Evolutionary conservation across 441 rosid genomes (phyloP).

Genomic region (Pelargonium hybrid): DNA sequence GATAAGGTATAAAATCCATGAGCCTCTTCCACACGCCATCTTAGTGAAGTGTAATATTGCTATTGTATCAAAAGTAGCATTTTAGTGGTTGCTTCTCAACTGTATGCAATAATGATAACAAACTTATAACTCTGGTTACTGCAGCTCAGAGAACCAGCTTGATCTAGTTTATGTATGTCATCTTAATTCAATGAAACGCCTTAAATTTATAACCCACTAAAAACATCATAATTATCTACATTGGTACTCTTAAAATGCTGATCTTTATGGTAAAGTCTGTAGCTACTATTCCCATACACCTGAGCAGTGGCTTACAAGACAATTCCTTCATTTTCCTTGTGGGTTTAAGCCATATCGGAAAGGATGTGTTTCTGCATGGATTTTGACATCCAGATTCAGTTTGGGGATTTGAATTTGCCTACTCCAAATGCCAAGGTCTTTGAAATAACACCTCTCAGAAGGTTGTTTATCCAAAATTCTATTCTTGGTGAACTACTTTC

Average conservation of each 20-base stretch:
- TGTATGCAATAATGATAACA: neutral
- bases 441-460: neutral
- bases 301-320: neutral
- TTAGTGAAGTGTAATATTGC: neutral
- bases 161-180: neutral
- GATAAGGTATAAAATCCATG: neutral
- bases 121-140: neutral
- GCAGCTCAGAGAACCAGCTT: neutral
- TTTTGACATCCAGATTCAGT: neutral
- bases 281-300: neutral
- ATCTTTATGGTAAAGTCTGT: neutral
- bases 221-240: neutral
- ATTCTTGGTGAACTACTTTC: neutral
- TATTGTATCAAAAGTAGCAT: neutral
- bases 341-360: neutral
- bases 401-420: neutral
- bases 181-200: neutral
- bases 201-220: neutral
- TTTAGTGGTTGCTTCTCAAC: neutral
- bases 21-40: neutral
- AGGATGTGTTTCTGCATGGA: neutral
- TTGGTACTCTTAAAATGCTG: neutral
- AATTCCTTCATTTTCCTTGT: neutral
- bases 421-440: neutral
- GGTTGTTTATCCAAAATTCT: neutral